Base-by-base conservation (phyloP, 2,329 filamentous ascomycete genomes). In the Arthrobotrys sinensis region DNA sequence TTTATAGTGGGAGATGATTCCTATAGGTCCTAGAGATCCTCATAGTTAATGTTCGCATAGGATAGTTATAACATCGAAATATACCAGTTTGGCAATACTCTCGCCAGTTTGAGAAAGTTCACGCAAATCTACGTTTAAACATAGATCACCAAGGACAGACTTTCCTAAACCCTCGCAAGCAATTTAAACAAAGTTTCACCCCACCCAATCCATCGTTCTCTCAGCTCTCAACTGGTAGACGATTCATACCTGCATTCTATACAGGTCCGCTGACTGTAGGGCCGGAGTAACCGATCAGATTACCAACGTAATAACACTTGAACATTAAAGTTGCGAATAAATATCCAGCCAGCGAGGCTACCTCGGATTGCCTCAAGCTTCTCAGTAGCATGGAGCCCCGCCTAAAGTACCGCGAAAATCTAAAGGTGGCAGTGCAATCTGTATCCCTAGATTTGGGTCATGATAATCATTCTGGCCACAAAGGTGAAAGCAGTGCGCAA, bases 61-160 rank as follows among this genome's bases (percentile, higher is more conserved):
- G 40, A n/a, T 6, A 16, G 5, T 6, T 45, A 45, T 45, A 45
- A 12, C n/a, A 48, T 48, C 45, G 11, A 48, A 24, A 16, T 14
- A 3, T 45, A 2, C 11, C 4, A 24, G 7, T 48, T 24, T 21
- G 24, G 19, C 45, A 48, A 45, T 45, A 6, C 45, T 2, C 16
- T 14, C 46, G 36, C 32, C 12, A 72, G 60, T 73, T 73, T 73
- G 69, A 73, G 69, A 73, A 66, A 43, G 48, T 73, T 73, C 60
- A 66, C 48, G 48, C 60, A 63, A 38, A 36, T 52, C 52, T n/a
- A 12, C 16, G 16, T 12, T 52, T n/a, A 66, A 32, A 48, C 34
- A 32, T n/a, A 43, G 63, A 66, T 52, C 32, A 53, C 38, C 64
- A 34, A 60, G 55, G 55, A 60, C 55, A 60, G 55, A 60, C 36